Base-by-base conservation (phyloP, 2,329 filamentous ascomycete species). In the Neonectria ditissima region DNA sequence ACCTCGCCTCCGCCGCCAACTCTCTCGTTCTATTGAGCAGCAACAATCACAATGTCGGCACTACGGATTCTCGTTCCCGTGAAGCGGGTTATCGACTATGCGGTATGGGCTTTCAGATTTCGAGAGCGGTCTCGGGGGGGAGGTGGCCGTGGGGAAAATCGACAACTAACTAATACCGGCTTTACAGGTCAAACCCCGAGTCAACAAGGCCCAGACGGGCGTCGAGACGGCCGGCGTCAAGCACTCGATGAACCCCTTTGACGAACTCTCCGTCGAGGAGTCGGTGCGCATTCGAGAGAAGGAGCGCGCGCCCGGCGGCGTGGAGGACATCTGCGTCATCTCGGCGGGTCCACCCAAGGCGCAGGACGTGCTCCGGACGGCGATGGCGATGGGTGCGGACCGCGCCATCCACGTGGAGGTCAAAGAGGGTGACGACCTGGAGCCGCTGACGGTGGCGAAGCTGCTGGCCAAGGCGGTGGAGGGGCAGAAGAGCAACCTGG, bases 351-450 rank as follows among this genome's bases (percentile, higher is more conserved):
- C 95, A 2, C 78, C 94, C 63, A 99, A 98, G 84, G 87, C 92
- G 32, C 88, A 89, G 74, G 96, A 99, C 77, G 89, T 94, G 16
- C 87, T 99, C 59, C 93, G 96, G 62, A 99, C 95, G 16, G 96
- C 96, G 62, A 96, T 99, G 94, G 96, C 96, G 73, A 97, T 99
- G 94, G 96, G 96, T 69, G 96, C 95, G 16, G 96, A 99, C 86
- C 91, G 94, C 22, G 91, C 84, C 43, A 91, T 99, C 77, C 94
- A 96, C 83, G 91, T 98, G 44, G 93, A 97, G 76, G 83, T 90
- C 32, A 87, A 89, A 69, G 92, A 93, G 44, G 88, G 88, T 62
- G 89, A 91, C 69, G 90, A 92, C 51, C 85, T 97, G 48, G 96
- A 98, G 83, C 96, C 96, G 22, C 84, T 99, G 60, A 87, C 87